phyloP scores from a whole-genome alignment of 805 yeast genomes.

The Spathaspora sp. region DNA sequence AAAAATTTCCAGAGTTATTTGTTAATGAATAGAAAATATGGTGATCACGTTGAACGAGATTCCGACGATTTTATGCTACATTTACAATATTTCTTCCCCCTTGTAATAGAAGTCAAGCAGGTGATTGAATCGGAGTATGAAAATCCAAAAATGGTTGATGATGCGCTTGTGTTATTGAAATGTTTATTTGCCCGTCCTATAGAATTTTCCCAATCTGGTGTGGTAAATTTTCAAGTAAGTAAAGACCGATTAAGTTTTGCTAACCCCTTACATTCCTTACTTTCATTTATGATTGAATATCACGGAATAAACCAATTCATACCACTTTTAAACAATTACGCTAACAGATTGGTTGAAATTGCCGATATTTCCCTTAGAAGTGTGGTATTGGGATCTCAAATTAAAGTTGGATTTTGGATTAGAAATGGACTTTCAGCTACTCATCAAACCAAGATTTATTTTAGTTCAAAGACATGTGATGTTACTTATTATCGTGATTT shows the following conservation, averaged over 20 bases:
- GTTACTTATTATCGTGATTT: slow-evolving; percentile 40
- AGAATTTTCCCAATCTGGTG: slow-evolving; percentile 21
- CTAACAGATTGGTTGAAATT: slow-evolving; percentile 23
- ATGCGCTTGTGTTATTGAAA: slow-evolving; percentile 9
- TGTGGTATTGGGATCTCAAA: slow-evolving; percentile 58
- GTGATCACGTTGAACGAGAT: slow-evolving; percentile 67
- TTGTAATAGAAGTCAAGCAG: slow-evolving; percentile 39
- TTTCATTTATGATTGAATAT: slow-evolving; percentile 40
- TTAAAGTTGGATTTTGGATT: slow-evolving; percentile 66
- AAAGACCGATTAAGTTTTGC: slow-evolving; percentile 51
- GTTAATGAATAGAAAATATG: slow-evolving; percentile 54
- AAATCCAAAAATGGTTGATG: slow-evolving; percentile 11
- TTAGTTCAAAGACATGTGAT: slow-evolving; percentile 39
- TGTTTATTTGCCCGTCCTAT: slow-evolving; percentile 26
- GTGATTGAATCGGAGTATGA: slow-evolving; percentile 19
- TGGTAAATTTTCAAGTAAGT: slow-evolving; percentile 42
- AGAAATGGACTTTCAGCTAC: slow-evolving; percentile 62
- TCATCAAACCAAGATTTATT: slow-evolving; percentile 48
- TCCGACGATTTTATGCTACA: slow-evolving; percentile 47
- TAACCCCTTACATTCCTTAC: slow-evolving; percentile 56
- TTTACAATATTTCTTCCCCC: slow-evolving; percentile 43
- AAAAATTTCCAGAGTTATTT: slow-evolving; percentile 57
- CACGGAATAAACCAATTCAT: slow-evolving; percentile 22
- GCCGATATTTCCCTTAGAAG: slow-evolving; percentile 60
- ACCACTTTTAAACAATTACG: slow-evolving; percentile 8